phyloP scores from a whole-genome alignment of 805 yeast species.

The Grigorovia yakushimaensis region DNA sequence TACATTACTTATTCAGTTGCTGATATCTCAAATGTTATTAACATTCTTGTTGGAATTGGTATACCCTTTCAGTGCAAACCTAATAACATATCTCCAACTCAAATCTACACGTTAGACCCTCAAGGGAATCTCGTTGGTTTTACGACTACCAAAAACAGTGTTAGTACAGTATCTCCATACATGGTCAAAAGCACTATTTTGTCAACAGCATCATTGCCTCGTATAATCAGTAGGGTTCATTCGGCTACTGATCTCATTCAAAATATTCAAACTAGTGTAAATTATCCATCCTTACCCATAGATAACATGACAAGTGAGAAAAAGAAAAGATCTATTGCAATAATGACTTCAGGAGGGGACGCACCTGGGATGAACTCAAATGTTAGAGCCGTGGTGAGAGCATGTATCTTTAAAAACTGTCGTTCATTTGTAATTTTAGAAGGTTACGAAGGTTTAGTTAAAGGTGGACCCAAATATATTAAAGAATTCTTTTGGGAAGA shows the following conservation, averaged over 20 bases:
- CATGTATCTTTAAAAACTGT: slow-evolving; percentile 53
- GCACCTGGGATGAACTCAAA: slow-evolving; percentile 75
- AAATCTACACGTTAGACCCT: slow-evolving; percentile 72
- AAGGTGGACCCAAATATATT: slow-evolving; percentile 45
- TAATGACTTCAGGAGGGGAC: slow-evolving; percentile 75
- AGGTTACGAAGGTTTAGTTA: slow-evolving; percentile 66
- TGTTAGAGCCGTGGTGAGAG: slow-evolving; percentile 62
- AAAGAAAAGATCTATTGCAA: slow-evolving; percentile 43
- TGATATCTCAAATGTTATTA: slow-evolving; percentile 17
- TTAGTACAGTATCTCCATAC: slow-evolving; percentile 32
- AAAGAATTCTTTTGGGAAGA: slow-evolving; percentile 60
- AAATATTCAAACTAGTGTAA: slow-evolving; percentile 6
- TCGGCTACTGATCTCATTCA: slow-evolving; percentile 13
- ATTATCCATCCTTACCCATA: slow-evolving; percentile 13
- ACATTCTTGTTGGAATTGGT: slow-evolving; percentile 15
- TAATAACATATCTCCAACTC: slow-evolving; percentile 61
- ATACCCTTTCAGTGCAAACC: slow-evolving; percentile 52
- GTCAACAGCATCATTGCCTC: slow-evolving; percentile 2
- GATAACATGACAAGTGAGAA: slow-evolving; percentile 1
- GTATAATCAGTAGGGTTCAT: slow-evolving; percentile 8
- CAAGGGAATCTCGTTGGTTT: slow-evolving; percentile 75
- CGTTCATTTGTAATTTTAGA: slow-evolving; percentile 58
- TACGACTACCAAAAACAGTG: slow-evolving; percentile 48
- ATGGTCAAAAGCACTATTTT: slow-evolving; percentile 8
- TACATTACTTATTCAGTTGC: slow-evolving; percentile 28